Conservation (phyloP, 768 basidiomycete genomes). For the Mycena indigotica region DNA sequence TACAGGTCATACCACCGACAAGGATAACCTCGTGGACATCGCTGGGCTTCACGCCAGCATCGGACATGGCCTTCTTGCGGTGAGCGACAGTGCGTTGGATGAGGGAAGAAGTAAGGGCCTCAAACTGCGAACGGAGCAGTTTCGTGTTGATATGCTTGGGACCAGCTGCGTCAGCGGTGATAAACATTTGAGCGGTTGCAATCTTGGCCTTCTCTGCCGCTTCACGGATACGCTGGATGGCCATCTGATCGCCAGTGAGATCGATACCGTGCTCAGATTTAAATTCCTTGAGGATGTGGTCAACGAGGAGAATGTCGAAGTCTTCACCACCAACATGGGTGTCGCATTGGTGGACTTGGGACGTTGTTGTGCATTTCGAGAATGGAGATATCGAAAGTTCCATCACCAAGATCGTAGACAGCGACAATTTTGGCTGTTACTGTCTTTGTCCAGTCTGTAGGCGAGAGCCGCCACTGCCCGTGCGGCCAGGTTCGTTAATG, state of each 20-base stretch:
- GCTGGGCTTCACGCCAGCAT: slow-evolving; percentile 8
- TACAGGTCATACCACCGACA: slow-evolving; percentile 14
- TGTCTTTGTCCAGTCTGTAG: slow-evolving; percentile 72
- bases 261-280: slow-evolving; percentile 26
- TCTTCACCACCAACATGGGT: slow-evolving; percentile 27
- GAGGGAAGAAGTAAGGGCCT: slow-evolving; percentile 63
- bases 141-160: slow-evolving; percentile 75
- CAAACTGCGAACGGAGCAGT: slow-evolving; percentile 68
- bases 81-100: slow-evolving; percentile 61
- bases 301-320: slow-evolving; percentile 9
- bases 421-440: slow-evolving; percentile 5
- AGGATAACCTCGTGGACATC: slow-evolving; percentile 15
- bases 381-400: slow-evolving; percentile 65
- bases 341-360: slow-evolving; percentile 68
- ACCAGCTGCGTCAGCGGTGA: slow-evolving; percentile 72
- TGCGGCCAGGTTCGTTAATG: slow-evolving; percentile 86
- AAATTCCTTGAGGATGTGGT: slow-evolving; percentile 9
- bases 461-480: slow-evolving; percentile 62
- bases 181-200: slow-evolving; percentile 61
- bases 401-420: slow-evolving; percentile 10
- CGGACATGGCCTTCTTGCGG: slow-evolving; percentile 57
- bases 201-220: slow-evolving; percentile 73
- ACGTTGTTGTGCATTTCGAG: slow-evolving; percentile 69
- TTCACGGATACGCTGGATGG: slow-evolving; percentile 66
- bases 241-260: slow-evolving; percentile 60